These are phyloP conservation scores for Yamagishiella unicocca DNA, from an alignment of 139 green algal species.

Conservation along the genomic window DNA sequence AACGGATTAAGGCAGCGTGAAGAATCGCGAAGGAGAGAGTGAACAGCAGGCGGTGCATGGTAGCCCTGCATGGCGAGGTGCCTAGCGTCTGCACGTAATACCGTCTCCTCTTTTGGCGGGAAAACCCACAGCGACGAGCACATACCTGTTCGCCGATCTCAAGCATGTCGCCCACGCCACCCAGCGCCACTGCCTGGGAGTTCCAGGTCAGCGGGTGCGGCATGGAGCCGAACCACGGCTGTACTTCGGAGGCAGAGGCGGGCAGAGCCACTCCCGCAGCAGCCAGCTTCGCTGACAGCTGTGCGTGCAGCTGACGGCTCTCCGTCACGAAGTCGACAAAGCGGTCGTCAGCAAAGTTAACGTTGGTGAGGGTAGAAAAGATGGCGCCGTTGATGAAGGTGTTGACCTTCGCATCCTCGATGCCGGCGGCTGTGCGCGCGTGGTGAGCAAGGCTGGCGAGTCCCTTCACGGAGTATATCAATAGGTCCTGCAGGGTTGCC, in stretches of 20 bases:
- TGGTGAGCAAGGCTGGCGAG: conserved; percentile 21
- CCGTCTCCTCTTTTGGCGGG: too few relatives aligned
- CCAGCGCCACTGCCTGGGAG: conserved; percentile 20
- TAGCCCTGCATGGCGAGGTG: too few relatives aligned
- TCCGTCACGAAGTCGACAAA: conserved; percentile 58
- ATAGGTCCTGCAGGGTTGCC: conserved; percentile 71
- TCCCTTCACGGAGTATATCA: conserved; percentile 65
- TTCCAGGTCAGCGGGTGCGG: conserved; percentile 63
- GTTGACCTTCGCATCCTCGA: conserved; percentile 52
- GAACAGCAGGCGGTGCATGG: too few relatives aligned
- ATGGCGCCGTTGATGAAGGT: conserved; percentile 69
- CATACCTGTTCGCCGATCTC: conserved; percentile 5
- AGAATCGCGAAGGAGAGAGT: too few relatives aligned
- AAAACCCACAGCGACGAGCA: background rate
- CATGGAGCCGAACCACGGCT: conserved; percentile 58
- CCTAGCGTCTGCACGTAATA: too few relatives aligned
- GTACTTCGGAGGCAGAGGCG: background rate
- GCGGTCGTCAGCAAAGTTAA: conserved; percentile 74
- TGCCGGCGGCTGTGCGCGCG: conserved; percentile 20
- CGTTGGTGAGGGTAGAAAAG: conserved; percentile 82
- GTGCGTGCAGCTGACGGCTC: background rate
- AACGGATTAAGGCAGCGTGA: too few relatives aligned
- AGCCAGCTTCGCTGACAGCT: conserved; percentile 33
- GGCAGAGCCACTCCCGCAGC: conserved; percentile 38
- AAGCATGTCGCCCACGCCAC: conserved; percentile 24